Base-by-base conservation (phyloP, 805 yeast genomes). In the Pichia californica region DNA sequence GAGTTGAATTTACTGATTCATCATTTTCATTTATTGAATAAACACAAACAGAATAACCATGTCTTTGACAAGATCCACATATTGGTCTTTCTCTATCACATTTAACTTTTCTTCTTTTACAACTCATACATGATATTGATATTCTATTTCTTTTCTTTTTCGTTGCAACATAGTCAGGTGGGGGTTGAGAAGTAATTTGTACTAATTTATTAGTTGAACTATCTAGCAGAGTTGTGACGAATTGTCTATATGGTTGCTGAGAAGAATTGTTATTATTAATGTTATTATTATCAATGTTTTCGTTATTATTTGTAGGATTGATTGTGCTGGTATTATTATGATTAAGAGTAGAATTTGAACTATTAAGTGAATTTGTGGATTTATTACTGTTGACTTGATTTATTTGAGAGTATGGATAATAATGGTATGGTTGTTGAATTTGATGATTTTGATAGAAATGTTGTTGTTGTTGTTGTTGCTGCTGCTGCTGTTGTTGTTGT, bases 51-150 rank as follows among this genome's bases (percentile, higher is more conserved):
- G 31, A 5, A 28, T 32, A 27, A 5, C 46, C 45, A 28, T 29
- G 38, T 9, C 31, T 34, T 36, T n/a, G 7, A 48, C 70, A 66
- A 3, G 64, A 53, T 0, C 63, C 61, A 47, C 70, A 66, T 14
- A 45, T 47, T 8, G 69, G 70, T 52, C 58, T 56, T 9, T 36
- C 41, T 21, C 66, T 51, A 44, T 65, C 68, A 51, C 70, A 66
- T 45, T 71, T 73, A 14, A 74, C 76, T 49, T 74, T 74, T 43
- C 76, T 58, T 52, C 69, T 63, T 45, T 76, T 65, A 52, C 80
- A 74, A 35, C 67, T 50, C 40, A 56, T 37, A 48, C 65, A 61
- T 5, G 64, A 60, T 1, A 73, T 60, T 4, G 77, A 73, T 5
- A 68, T 69, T 52, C 78, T 64, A 54, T 73, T 73, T 50, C 79